Evolutionary conservation across 2,329 filamentous ascomycete genomes (phyloP).

Genomic region (Cladosporium sp.): DNA sequence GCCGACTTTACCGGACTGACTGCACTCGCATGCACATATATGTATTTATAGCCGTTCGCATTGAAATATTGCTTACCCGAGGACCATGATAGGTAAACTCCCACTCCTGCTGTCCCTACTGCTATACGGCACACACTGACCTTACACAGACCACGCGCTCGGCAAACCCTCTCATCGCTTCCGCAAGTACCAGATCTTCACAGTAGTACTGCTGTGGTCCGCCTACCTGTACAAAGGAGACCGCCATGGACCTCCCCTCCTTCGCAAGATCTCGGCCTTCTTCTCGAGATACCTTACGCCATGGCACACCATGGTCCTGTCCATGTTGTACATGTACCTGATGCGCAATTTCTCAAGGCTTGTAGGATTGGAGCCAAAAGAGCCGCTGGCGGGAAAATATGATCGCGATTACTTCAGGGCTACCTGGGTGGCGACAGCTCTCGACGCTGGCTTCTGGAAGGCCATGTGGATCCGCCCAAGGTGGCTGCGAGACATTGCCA

Average conservation of each 20-base stretch:
- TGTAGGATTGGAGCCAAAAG: slow-evolving; percentile 84
- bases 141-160: slow-evolving; percentile 73
- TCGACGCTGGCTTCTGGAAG: slow-evolving; percentile 98
- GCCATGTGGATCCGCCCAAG: slow-evolving; percentile 86
- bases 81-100: slow-evolving; percentile 18
- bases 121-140: not conserved
- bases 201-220: slow-evolving; percentile 89
- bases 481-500: slow-evolving; percentile 78
- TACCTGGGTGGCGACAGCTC: slow-evolving; percentile 91
- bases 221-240: slow-evolving; percentile 80
- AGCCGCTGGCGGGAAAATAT: slow-evolving; percentile 93
- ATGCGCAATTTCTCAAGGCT: slow-evolving; percentile 92
- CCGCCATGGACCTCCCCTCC: slow-evolving; percentile 79
- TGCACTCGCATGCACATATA: slow-evolving; percentile 4
- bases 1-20: not conserved
- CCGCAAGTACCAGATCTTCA: slow-evolving; percentile 86
- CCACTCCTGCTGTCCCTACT: not conserved
- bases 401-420: slow-evolving; percentile 89
- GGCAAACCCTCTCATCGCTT: slow-evolving; percentile 89
- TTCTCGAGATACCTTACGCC: slow-evolving; percentile 72
- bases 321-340: slow-evolving; percentile 87
- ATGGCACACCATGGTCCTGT: slow-evolving; percentile 87
- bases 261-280: slow-evolving; percentile 69
- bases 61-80: not conserved
- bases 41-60: slow-evolving; percentile 9